phyloP scores from a whole-genome alignment of 139 green algal genomes.

The Coccomyxa sp. region DNA sequence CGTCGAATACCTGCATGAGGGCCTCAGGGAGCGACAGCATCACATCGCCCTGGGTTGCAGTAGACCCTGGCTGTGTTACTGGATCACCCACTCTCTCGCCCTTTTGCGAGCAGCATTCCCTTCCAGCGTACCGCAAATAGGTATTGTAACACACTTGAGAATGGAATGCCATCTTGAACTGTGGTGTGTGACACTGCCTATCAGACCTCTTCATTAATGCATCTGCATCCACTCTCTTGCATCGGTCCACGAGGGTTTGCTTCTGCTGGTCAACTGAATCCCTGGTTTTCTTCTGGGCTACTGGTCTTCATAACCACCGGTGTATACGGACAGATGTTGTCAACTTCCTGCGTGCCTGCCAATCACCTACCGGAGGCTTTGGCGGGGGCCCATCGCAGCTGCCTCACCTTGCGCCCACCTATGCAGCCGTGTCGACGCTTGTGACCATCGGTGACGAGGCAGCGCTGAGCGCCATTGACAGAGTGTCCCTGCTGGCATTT shows the following conservation, averaged over 20 bases:
- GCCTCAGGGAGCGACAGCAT: conserved; percentile 45
- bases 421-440: conserved; percentile 80
- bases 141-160: not conserved
- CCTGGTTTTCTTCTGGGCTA: too few species aligned
- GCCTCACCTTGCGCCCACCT: conserved; percentile 91
- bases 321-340: conserved; percentile 35
- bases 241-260: not conserved
- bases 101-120: conserved; percentile 58
- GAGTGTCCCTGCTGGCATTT: conserved; percentile 52
- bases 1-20: conserved; percentile 52
- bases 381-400: conserved; percentile 86
- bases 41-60: conserved; percentile 77
- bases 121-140: conserved; percentile 14
- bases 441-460: conserved; percentile 72
- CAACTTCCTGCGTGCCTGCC: conserved; percentile 66
- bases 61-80: conserved; percentile 89
- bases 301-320: too few species aligned
- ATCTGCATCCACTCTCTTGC: not conserved
- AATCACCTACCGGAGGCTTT: conserved; percentile 78
- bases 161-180: not conserved
- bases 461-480: conserved; percentile 52
- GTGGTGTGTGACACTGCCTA: not conserved
- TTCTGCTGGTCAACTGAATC: not conserved
- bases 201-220: not conserved
- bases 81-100: conserved; percentile 83